Evolutionary conservation across 495 filamentous ascomycete species (phyloP).

Genomic region (Penicillium argentinense): DNA sequence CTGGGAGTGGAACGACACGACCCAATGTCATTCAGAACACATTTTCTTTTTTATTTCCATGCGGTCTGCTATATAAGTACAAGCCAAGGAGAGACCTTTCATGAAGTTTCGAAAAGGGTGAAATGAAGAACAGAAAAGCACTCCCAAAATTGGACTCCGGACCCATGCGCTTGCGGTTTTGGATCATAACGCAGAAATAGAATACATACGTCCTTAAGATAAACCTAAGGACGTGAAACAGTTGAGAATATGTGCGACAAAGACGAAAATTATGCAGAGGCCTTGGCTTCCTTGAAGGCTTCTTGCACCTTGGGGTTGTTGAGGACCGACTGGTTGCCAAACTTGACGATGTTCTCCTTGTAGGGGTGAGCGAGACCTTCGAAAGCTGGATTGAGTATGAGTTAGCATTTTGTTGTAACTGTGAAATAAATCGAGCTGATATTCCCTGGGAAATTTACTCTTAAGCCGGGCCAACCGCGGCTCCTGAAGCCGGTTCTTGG

Average conservation of each 20-base stretch:
- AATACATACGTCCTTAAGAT: conserved; percentile 25
- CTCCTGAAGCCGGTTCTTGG: conserved; percentile 91
- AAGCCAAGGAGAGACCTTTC: conserved; percentile 5
- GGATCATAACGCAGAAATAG: conserved; percentile 34
- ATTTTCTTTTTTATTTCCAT: conserved; percentile 14
- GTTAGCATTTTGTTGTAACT: conserved; percentile 11
- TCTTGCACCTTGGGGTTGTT: conserved; percentile 46
- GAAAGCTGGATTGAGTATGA: conserved; percentile 59
- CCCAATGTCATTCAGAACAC: conserved; percentile 19
- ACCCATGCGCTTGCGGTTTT: conserved; percentile 50
- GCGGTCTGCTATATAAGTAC: conserved; percentile 21
- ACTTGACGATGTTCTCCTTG: conserved; percentile 78
- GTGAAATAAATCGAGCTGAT: neutral
- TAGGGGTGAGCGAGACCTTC: conserved; percentile 90
- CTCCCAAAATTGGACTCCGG: conserved; percentile 35
- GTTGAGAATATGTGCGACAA: conserved; percentile 13
- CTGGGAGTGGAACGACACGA: conserved; percentile 14
- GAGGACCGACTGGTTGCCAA: conserved; percentile 52
- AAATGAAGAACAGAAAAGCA: conserved; percentile 22
- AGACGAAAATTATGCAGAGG: conserved; percentile 22
- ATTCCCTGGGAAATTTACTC: conserved; percentile 47
- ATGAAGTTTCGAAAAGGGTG: neutral
- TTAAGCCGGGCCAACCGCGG: conserved; percentile 85
- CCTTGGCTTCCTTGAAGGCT: conserved; percentile 47
- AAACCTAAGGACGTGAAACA: conserved; percentile 7